phyloP scores from a whole-genome alignment of 768 basidiomycete species.

The Rhodocollybia butyracea region DNA sequence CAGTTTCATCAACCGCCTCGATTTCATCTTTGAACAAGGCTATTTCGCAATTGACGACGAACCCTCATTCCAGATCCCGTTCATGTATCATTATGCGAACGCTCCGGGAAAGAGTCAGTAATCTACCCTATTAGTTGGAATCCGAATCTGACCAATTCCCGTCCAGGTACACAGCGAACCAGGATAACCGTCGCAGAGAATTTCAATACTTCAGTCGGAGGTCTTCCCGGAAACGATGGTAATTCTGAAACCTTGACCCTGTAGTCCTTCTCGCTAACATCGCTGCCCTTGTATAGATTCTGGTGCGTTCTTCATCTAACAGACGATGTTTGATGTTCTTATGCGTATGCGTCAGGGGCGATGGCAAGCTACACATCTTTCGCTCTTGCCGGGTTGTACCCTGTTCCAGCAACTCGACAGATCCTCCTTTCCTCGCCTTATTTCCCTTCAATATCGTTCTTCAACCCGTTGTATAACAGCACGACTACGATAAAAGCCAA shows the following conservation, averaged over 20 bases:
- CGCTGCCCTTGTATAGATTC: no score
- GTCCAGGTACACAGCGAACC: slow-evolving; percentile 54
- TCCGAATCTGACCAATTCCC: no score
- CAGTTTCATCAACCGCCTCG: slow-evolving; percentile 50
- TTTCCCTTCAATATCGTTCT: slow-evolving; percentile 59
- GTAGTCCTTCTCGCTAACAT: no score
- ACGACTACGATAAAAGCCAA: slow-evolving; percentile 54
- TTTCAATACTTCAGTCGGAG: slow-evolving; percentile 54
- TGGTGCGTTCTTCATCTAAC: background rate
- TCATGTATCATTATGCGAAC: slow-evolving; percentile 69
- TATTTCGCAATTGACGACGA: slow-evolving; percentile 66
- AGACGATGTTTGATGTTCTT: background rate
- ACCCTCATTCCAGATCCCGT: slow-evolving; percentile 65
- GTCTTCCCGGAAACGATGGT: slow-evolving; percentile 68
- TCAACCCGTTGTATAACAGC: slow-evolving; percentile 53
- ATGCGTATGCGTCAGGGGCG: slow-evolving; percentile 36
- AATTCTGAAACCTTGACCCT: slow-evolving; percentile 4
- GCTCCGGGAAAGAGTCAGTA: slow-evolving; percentile 56
- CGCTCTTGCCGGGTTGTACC: slow-evolving; percentile 59
- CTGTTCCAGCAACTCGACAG: slow-evolving; percentile 58
- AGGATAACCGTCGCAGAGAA: slow-evolving; percentile 50
- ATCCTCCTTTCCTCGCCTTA: slow-evolving; percentile 59
- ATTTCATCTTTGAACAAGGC: slow-evolving; percentile 56
- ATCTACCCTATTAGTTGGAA: no score
- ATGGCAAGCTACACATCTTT: slow-evolving; percentile 64